These are phyloP conservation scores for Schwanniomyces yamadae DNA, from an alignment of 805 yeast species.

Conservation along the genomic window DNA sequence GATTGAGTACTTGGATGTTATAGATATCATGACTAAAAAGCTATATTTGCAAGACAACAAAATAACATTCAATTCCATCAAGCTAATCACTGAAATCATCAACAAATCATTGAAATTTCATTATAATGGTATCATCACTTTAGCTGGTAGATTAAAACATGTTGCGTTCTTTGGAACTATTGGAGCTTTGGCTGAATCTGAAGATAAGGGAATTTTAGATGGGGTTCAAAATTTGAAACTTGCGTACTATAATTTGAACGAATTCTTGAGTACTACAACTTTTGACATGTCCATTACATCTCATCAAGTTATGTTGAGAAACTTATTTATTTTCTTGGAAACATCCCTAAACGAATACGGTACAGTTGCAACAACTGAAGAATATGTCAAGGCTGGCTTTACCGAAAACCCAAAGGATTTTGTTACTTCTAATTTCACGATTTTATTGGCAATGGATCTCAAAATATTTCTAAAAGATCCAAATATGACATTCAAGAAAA, in stretches of 20 bases:
- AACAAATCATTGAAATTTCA: constrained; percentile 41
- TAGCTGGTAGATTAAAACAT: constrained; percentile 47
- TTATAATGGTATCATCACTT: constrained; percentile 43
- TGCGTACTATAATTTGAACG: constrained; percentile 36
- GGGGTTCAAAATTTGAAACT: constrained; percentile 30
- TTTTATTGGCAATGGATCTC: constrained; percentile 54
- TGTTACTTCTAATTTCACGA: constrained; percentile 44
- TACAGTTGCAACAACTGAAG: constrained; percentile 41
- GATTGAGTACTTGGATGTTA: constrained; percentile 38
- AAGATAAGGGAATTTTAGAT: constrained; percentile 31
- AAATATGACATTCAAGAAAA: constrained; percentile 59
- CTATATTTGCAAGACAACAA: constrained; percentile 45
- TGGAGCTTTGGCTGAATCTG: constrained; percentile 39
- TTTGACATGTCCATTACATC: constrained; percentile 39
- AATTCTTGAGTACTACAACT: constrained; percentile 29
- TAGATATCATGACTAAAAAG: constrained; percentile 43
- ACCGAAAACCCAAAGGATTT: constrained; percentile 43
- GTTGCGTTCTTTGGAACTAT: constrained; percentile 46
- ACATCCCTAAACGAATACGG: constrained; percentile 43
- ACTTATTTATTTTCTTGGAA: constrained; percentile 39
- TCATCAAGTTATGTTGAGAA: constrained; percentile 41
- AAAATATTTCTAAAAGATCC: constrained; percentile 54
- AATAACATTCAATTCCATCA: constrained; percentile 42
- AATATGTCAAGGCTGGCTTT: constrained; percentile 47
- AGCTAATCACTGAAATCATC: constrained; percentile 45